Conservation (phyloP, 257 asterid species). For the Phtheirospermum japonicum region DNA sequence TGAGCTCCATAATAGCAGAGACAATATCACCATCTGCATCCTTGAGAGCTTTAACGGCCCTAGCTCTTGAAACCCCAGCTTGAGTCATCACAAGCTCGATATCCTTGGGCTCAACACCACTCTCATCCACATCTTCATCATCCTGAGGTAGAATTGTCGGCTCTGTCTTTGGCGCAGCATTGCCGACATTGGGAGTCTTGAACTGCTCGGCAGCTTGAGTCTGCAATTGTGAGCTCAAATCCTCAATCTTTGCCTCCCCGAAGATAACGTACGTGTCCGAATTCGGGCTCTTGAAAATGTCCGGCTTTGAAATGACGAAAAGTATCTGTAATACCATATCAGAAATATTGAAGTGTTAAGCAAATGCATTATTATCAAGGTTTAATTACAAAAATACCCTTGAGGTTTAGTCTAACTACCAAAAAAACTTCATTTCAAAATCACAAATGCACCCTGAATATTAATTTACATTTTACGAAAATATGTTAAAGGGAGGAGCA, state of each 20-base stretch:
- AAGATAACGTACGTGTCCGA: conserved; percentile 43
- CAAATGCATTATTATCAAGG: neutral
- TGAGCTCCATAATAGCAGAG: conserved; percentile 70
- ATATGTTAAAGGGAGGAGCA: no score
- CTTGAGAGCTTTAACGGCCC: conserved; percentile 64
- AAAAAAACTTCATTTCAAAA: no score
- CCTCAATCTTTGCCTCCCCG: conserved; percentile 50
- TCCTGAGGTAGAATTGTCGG: conserved; percentile 47
- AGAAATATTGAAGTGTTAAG: neutral
- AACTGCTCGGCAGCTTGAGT: conserved; percentile 53
- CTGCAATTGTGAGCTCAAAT: conserved; percentile 49
- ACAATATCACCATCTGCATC: conserved; percentile 65
- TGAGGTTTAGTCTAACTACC: neutral
- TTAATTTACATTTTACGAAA: no score
- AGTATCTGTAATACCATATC: conserved; percentile 33
- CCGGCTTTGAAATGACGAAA: conserved; percentile 52
- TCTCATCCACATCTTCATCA: conserved; percentile 59
- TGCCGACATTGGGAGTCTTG: conserved; percentile 46
- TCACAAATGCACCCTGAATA: no score
- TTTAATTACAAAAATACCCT: neutral
- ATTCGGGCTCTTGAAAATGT: conserved; percentile 47
- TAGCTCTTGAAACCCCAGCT: conserved; percentile 58
- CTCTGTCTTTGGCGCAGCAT: conserved; percentile 49
- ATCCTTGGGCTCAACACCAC: conserved; percentile 64
- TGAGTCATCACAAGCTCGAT: conserved; percentile 66